Conservation (phyloP, 257 asterid species). For the Solanum rostratum region DNA sequence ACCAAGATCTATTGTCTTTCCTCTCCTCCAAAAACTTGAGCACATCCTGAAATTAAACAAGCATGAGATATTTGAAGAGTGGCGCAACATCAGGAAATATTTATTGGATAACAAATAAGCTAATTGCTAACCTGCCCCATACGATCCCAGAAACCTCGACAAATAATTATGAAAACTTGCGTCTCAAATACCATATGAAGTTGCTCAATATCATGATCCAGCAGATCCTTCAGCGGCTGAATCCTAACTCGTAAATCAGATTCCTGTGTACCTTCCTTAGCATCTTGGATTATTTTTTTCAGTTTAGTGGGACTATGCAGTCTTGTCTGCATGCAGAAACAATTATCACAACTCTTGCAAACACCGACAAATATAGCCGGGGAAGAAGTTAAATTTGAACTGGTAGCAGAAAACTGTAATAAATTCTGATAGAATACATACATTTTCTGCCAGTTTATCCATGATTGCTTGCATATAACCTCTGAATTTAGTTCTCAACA, state of each 20-base stretch:
- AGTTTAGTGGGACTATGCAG: conserved; percentile 70
- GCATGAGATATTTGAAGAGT: neutral
- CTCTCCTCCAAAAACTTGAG: conserved; percentile 58
- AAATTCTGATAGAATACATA: conserved; percentile 18
- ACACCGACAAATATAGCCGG: neutral
- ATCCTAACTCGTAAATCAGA: conserved; percentile 55
- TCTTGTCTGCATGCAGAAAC: conserved; percentile 40
- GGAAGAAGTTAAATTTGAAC: neutral
- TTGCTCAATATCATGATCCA: conserved; percentile 42
- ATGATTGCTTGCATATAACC: conserved; percentile 66
- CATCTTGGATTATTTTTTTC: conserved; percentile 71
- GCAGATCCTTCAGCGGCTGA: conserved; percentile 77
- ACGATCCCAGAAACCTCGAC: conserved; percentile 89
- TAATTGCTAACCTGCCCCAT: conserved; percentile 68
- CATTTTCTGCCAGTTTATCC: conserved; percentile 84
- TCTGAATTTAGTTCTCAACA: conserved; percentile 77
- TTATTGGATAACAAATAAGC: neutral
- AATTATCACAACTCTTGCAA: neutral
- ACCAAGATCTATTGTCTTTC: conserved; percentile 72
- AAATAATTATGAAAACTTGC: conserved; percentile 60
- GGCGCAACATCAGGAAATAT: neutral
- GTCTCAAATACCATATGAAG: conserved; percentile 53
- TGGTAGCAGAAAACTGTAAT: neutral
- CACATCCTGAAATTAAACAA: conserved; percentile 45
- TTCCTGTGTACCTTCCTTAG: conserved; percentile 58